phyloP scores from a whole-genome alignment of 2,329 filamentous ascomycete species.

The Myriosclerotinia curreyana region DNA sequence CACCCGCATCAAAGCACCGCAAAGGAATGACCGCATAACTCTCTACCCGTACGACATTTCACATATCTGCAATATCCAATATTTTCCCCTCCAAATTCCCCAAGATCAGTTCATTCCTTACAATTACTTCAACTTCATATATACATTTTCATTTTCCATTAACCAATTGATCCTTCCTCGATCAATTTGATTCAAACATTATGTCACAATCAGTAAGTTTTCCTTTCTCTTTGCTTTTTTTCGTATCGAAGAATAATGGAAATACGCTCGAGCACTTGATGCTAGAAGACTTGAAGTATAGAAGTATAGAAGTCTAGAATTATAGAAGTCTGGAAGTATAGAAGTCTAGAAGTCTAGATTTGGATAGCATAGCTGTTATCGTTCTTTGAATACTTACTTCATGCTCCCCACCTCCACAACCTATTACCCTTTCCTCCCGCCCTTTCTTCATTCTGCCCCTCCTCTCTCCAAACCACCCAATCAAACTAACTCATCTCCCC shows the following conservation, averaged over 20 bases:
- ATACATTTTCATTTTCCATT: not conserved
- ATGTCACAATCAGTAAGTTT: constrained; percentile 39
- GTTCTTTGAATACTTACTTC: not conserved
- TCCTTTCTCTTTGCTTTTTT: not conserved
- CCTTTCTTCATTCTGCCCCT: not conserved
- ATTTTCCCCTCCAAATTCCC: not conserved
- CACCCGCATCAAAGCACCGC: not conserved
- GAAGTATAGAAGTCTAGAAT: not conserved
- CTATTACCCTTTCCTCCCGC: not conserved
- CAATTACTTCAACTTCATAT: not conserved
- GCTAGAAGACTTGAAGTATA: too few species aligned
- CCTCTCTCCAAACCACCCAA: not conserved
- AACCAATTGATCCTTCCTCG: too few species aligned
- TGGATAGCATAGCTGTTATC: not conserved
- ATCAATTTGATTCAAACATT: not conserved
- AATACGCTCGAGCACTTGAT: not conserved
- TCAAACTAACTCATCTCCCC: not conserved
- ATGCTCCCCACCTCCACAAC: too few species aligned
- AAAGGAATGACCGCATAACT: constrained; percentile 20
- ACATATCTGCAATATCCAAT: constrained; percentile 9
- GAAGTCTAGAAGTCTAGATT: constrained; percentile 7
- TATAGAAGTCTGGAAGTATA: constrained; percentile 2
- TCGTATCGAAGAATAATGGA: too few species aligned
- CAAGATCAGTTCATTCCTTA: not conserved
- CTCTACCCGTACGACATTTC: too few species aligned